These are phyloP conservation scores for Penicillium pancosmium DNA, from an alignment of 495 filamentous ascomycete species.

Conservation along the genomic window DNA sequence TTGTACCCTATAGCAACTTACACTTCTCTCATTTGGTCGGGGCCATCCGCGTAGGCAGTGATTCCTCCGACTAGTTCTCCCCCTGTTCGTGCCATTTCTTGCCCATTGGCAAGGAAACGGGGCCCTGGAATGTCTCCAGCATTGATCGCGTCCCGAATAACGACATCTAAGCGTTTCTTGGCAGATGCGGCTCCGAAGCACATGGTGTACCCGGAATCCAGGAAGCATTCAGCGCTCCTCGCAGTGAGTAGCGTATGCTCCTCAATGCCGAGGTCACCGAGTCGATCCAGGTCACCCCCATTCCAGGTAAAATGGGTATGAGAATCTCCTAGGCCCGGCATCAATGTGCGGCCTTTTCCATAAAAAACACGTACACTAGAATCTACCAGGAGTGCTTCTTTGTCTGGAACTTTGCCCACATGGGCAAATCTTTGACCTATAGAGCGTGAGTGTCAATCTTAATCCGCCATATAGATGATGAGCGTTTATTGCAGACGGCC, in stretches of 20 bases:
- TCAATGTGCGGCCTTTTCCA: conserved; percentile 37
- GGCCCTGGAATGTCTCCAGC: conserved; percentile 56
- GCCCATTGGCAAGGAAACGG: conserved; percentile 49
- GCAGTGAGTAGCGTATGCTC: conserved; percentile 53
- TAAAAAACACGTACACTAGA: conserved; percentile 37
- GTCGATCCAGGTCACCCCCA: conserved; percentile 37
- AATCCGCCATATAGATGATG: not conserved
- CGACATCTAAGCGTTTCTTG: conserved; percentile 50
- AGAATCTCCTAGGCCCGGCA: conserved; percentile 50
- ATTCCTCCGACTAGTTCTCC: conserved; percentile 51
- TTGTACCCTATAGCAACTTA: not conserved
- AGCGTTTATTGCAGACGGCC: not conserved
- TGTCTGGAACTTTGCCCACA: conserved; percentile 43
- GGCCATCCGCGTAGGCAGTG: conserved; percentile 50
- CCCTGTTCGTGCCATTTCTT: conserved; percentile 49
- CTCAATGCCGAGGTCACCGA: conserved; percentile 46
- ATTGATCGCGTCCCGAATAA: conserved; percentile 59
- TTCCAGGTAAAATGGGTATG: conserved; percentile 58
- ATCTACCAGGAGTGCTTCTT: conserved; percentile 33
- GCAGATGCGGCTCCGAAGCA: conserved; percentile 56
- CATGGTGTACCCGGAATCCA: conserved; percentile 52
- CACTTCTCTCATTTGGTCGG: conserved; percentile 48
- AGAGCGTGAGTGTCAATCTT: conserved; percentile 24
- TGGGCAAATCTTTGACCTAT: conserved; percentile 39
- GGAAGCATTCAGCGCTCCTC: conserved; percentile 42